phyloP scores from a whole-genome alignment of 176 grass and related monocot species.

The Phoenix roebelenii region DNA sequence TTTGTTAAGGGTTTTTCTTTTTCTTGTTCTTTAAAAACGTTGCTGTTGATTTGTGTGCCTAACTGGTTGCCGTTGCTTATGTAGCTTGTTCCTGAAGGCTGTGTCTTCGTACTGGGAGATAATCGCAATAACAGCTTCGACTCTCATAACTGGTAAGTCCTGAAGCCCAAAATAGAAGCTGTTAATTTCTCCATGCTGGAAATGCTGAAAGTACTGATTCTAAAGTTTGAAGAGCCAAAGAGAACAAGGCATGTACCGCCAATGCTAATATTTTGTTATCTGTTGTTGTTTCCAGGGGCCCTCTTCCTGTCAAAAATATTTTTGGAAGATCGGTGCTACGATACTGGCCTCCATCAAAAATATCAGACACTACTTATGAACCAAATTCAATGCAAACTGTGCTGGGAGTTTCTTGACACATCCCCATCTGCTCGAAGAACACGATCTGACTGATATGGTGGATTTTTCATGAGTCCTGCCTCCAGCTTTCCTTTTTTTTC shows the following conservation, averaged over 20 bases:
- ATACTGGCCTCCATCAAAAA: constrained; percentile 92
- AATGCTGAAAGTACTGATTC: neutral
- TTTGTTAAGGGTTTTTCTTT: too few species aligned
- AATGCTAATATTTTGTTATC: neutral
- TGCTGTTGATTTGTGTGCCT: neutral
- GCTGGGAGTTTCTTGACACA: constrained; percentile 28
- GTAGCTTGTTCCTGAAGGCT: constrained; percentile 67
- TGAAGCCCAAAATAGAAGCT: constrained; percentile 6
- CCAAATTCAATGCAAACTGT: constrained; percentile 27
- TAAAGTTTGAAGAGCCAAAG: neutral
- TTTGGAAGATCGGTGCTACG: constrained; percentile 83
- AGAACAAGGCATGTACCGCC: too few species aligned
- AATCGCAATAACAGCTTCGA: constrained; percentile 96
- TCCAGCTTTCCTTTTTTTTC: too few species aligned
- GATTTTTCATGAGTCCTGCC: neutral
- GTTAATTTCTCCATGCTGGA: neutral
- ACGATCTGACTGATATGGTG: neutral
- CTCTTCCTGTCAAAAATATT: constrained; percentile 78
- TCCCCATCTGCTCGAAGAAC: neutral
- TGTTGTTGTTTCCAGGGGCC: constrained; percentile 58
- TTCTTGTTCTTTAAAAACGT: too few species aligned
- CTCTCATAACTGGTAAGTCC: constrained; percentile 86
- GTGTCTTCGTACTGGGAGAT: constrained; percentile 86
- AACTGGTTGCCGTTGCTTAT: constrained; percentile 18
- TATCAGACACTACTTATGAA: constrained; percentile 77